Evolutionary conservation across 495 filamentous ascomycete genomes (phyloP).

Genomic region (Aspergillus campestris): DNA sequence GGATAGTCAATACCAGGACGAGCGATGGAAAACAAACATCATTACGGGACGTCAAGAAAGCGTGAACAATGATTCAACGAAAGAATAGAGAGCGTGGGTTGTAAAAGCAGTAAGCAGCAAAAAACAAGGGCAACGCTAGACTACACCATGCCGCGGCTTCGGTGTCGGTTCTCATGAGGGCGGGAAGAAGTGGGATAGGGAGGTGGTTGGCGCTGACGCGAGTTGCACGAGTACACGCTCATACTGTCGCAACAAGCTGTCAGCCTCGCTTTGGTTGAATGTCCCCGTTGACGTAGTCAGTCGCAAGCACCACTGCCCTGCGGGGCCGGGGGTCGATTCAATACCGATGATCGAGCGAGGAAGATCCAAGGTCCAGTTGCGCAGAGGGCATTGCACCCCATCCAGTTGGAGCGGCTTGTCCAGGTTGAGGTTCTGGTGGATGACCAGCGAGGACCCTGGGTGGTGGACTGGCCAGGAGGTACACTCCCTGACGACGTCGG

Average conservation of each 20-base stretch:
- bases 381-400: not conserved
- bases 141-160: too few species aligned
- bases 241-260: conserved; percentile 1
- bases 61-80: not conserved
- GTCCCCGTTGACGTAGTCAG: not conserved
- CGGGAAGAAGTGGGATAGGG: not conserved
- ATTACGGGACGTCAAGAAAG: not conserved
- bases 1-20: too few species aligned
- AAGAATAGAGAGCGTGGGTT: too few species aligned
- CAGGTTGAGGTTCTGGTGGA: conserved; percentile 2
- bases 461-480: conserved; percentile 1
- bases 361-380: not conserved
- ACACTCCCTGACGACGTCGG: conserved; percentile 2
- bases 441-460: not conserved
- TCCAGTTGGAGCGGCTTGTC: not conserved
- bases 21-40: too few species aligned
- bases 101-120: not conserved
- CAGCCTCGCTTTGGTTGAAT: not conserved
- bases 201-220: not conserved
- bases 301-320: not conserved
- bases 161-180: not conserved
- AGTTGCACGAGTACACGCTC: not conserved
- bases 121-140: not conserved
- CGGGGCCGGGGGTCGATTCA: not conserved
- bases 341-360: not conserved